Percentiles rank a stretch among this genome's conserved stretches.
Conservation (phyloP, 176 grass and related monocot species). For the Tillandsia leiboldiana region DNA sequence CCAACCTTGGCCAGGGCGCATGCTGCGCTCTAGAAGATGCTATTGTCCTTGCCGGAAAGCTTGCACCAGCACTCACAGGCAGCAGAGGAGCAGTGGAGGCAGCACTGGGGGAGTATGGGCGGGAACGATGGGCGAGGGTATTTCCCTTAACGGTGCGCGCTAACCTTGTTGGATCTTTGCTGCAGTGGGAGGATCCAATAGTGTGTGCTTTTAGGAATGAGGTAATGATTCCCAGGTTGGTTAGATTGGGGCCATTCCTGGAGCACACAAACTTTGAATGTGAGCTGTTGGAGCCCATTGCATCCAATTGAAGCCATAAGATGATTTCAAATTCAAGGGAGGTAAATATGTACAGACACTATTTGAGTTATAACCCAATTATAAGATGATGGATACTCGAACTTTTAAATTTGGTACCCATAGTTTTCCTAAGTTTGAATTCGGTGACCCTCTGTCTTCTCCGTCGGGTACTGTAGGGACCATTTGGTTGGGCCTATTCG, state of each 20-base stretch:
- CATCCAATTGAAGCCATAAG: constrained; percentile 1
- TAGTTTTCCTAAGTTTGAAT: no score
- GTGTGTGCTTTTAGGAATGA: constrained; percentile 63
- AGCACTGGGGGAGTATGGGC: constrained; percentile 46
- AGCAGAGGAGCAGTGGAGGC: neutral
- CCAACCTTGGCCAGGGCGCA: constrained; percentile 86
- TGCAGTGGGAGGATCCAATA: constrained; percentile 85
- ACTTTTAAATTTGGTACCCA: no score
- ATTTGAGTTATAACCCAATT: no score
- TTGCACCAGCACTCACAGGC: constrained; percentile 18
- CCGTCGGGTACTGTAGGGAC: no score
- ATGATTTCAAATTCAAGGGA: no score
- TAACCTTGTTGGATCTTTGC: constrained; percentile 50
- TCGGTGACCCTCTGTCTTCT: no score
- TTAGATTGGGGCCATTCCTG: constrained; percentile 58
- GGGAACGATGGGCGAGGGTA: constrained; percentile 59
- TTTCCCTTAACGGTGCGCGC: constrained; percentile 69
- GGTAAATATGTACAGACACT: no score
- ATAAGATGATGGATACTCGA: no score
- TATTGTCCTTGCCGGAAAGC: constrained; percentile 51
- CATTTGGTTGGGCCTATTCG: no score
- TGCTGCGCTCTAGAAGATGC: constrained; percentile 91
- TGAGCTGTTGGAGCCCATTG: constrained; percentile 35
- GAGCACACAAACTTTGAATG: constrained; percentile 92
- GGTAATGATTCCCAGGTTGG: constrained; percentile 62